Evolutionary conservation across 106 monocot genomes (phyloP).

Genomic region (Dioscorea zingiberensis): DNA sequence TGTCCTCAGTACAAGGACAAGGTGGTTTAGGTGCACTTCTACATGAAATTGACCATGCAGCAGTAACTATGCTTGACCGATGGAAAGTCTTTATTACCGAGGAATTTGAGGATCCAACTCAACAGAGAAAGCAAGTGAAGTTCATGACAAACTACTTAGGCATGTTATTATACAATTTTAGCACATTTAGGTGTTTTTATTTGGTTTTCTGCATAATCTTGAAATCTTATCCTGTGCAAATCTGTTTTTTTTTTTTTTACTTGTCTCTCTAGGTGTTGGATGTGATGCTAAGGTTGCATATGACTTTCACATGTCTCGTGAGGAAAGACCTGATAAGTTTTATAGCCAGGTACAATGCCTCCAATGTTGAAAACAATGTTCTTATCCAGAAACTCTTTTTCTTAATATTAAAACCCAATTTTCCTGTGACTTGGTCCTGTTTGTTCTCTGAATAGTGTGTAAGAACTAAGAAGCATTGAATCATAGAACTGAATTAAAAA

Average conservation of each 20-base stretch:
- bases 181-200: background rate
- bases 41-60: constrained; percentile 67
- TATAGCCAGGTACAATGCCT: constrained; percentile 41
- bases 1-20: constrained; percentile 63
- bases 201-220: too few species aligned
- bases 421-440: too few species aligned
- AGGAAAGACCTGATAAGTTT: constrained; percentile 80
- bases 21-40: constrained; percentile 56
- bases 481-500: too few species aligned
- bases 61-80: constrained; percentile 84
- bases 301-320: constrained; percentile 71
- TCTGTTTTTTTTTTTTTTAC: background rate
- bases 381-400: too few species aligned
- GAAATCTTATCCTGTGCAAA: background rate
- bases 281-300: constrained; percentile 99
- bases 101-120: constrained; percentile 13
- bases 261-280: constrained; percentile 42
- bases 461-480: too few species aligned
- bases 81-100: constrained; percentile 78
- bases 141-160: constrained; percentile 90
- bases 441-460: too few species aligned
- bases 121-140: constrained; percentile 37
- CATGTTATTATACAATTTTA: constrained; percentile 5
- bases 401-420: too few species aligned
- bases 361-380: too few species aligned